Evolutionary conservation across 2,329 filamentous ascomycete species (phyloP), one percentile per base, ranked within the genome.

Genomic region (Botrytis cinerea): DNA sequence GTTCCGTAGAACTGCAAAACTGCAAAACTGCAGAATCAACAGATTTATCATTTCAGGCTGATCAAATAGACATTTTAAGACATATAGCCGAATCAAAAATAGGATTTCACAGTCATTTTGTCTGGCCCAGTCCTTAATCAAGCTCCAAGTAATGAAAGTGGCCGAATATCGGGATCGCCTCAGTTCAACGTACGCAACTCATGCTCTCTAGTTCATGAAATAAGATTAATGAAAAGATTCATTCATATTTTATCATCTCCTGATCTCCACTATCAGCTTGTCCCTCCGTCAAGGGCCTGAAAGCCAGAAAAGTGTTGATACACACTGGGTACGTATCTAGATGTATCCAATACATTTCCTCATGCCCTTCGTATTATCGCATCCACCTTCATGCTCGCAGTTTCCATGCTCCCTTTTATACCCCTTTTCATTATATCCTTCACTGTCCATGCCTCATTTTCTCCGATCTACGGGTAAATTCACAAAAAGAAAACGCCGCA

Each of bases 401-500:
- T n/a, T 61, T 38, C 59, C 32, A 22, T 35, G 20, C 18, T 61
- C 25, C 7, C 6, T 35, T n/a, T 4, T 32, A 61, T 61, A 10
- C 35, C 22, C 32, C 35, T 61, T 38, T 60, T 25, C 59, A 40
- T 61, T 61, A 61, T 22, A 61, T 61, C 59, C 35, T 61, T 16
- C 35, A 25, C 59, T n/a, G 28, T 20, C 64, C 32, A 54, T 67
- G 32, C n/a, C 28, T 25, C 20, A 48, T 66, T 35, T 48, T 22
- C 32, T 28, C 46, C 46, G 16, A 38, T 38, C 16, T 6, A 28
- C 35, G n/a, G 40, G 18, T 54, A 2, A 40, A 14, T 10, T 38
- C 32, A 57, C n/a, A 67, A 40, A 28, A 38, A 45, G 8, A 40
- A 67, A 54, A 67, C 64, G 64, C 64, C 64, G 32, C 64, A 67